Conservation (phyloP, 495 filamentous ascomycete species). For the Apiosordaria backusii region DNA sequence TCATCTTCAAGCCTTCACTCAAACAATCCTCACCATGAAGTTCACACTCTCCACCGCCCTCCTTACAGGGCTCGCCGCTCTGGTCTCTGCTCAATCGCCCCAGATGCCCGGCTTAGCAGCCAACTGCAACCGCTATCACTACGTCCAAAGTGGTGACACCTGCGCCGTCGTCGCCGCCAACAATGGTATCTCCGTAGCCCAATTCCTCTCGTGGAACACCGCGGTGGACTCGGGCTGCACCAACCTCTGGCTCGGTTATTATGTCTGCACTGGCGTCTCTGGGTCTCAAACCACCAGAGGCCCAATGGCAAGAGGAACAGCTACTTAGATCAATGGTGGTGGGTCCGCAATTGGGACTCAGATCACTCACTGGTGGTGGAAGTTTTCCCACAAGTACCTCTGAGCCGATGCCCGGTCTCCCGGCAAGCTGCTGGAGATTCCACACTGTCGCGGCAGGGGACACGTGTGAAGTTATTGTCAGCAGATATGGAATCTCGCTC, state of each 20-base stretch:
- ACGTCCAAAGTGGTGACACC: not conserved
- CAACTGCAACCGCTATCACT: slow-evolving; percentile 9
- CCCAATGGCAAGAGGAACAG: not conserved
- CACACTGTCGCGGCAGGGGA: not conserved
- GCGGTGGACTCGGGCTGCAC: not conserved
- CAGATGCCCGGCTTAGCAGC: not conserved
- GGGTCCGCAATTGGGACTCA: no score
- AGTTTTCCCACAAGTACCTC: not conserved
- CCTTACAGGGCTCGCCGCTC: not conserved
- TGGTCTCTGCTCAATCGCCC: not conserved
- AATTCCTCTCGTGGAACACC: not conserved
- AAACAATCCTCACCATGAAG: not conserved
- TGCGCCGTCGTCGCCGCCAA: not conserved
- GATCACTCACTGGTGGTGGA: not conserved
- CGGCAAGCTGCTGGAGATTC: not conserved
- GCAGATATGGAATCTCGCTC: not conserved
- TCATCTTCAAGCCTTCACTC: not conserved
- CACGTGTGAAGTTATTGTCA: not conserved
- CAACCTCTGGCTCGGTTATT: slow-evolving; percentile 1
- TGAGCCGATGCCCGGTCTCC: not conserved
- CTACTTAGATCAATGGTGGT: no score
- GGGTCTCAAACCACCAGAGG: not conserved
- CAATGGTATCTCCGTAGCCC: not conserved
- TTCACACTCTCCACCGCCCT: not conserved
- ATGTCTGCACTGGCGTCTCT: slow-evolving; percentile 1